Evolutionary conservation across 2,329 filamentous ascomycete species (phyloP).

Genomic region (Rhinocladiella similis): DNA sequence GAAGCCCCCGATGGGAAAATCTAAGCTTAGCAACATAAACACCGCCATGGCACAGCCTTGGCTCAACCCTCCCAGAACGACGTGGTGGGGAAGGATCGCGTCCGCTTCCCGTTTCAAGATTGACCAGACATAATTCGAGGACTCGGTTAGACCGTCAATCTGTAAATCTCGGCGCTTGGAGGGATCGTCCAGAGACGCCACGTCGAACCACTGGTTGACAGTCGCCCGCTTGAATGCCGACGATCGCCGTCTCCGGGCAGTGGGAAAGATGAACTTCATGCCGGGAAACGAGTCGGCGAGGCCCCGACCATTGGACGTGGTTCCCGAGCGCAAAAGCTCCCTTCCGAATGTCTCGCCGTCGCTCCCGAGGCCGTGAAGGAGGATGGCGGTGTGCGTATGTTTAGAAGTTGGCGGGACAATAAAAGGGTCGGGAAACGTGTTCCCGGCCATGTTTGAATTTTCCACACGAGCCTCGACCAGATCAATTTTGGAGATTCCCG

Average conservation of each 20-base stretch:
- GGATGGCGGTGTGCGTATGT: conserved; percentile 40
- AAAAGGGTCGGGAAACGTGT: too few species aligned
- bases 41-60: conserved; percentile 54
- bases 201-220: too few species aligned
- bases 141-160: too few species aligned
- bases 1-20: conserved; percentile 12
- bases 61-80: conserved; percentile 55
- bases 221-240: conserved; percentile 43
- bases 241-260: conserved; percentile 47
- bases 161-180: too few species aligned
- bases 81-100: conserved; percentile 1
- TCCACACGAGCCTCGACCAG: too few species aligned
- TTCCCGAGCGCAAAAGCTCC: conserved; percentile 25
- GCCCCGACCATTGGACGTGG: too few species aligned
- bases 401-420: conserved; percentile 9
- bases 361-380: conserved; percentile 45
- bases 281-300: conserved; percentile 25
- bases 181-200: too few species aligned
- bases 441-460: background rate
- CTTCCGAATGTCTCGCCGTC: conserved; percentile 37
- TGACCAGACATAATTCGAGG: too few species aligned
- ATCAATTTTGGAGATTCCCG: too few species aligned
- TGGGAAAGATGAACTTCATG: conserved; percentile 55
- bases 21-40: conserved; percentile 44
- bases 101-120: too few species aligned